Conservation (phyloP, 1,139 yeast species). For the Lodderomyces pseudojiufengensis region DNA sequence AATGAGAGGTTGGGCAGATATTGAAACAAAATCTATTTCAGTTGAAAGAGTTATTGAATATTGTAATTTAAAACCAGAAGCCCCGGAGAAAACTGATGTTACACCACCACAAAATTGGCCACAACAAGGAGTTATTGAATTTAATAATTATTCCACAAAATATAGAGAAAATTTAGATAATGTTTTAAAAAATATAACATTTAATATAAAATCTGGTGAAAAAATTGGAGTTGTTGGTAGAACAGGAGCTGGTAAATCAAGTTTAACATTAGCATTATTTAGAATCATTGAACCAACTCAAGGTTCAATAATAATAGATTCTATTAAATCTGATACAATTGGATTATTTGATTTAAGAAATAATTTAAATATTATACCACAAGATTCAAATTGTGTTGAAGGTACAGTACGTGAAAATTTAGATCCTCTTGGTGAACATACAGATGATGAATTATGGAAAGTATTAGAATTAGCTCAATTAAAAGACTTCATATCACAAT, state of each 20-base stretch:
- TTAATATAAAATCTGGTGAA: constrained; percentile 29
- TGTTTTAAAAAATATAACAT: constrained; percentile 26
- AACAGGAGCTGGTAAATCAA: constrained; percentile 43
- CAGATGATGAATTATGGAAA: constrained; percentile 32
- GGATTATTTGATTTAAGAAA: constrained; percentile 35
- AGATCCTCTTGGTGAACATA: constrained; percentile 30
- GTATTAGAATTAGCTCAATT: constrained; percentile 35
- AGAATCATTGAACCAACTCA: constrained; percentile 34
- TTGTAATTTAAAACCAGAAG: constrained; percentile 32
- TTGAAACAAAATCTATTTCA: constrained; percentile 32
- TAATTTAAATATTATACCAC: constrained; percentile 36
- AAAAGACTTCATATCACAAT: constrained; percentile 27
- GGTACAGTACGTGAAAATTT: constrained; percentile 35
- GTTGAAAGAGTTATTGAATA: constrained; percentile 37
- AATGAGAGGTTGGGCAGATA: constrained; percentile 34
- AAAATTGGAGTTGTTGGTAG: constrained; percentile 41
- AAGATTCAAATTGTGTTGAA: constrained; percentile 35
- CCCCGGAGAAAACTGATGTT: constrained; percentile 24
- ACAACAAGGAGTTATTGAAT: constrained; percentile 24
- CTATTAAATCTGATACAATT: constrained; percentile 25
- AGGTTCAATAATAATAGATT: constrained; percentile 34
- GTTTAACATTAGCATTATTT: constrained; percentile 36
- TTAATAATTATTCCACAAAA: constrained; percentile 30
- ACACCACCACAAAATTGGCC: constrained; percentile 33
- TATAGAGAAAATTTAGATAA: constrained; percentile 37